Evolutionary conservation across 805 yeast species (phyloP).

Genomic region (Jamesozyma lodderae): DNA sequence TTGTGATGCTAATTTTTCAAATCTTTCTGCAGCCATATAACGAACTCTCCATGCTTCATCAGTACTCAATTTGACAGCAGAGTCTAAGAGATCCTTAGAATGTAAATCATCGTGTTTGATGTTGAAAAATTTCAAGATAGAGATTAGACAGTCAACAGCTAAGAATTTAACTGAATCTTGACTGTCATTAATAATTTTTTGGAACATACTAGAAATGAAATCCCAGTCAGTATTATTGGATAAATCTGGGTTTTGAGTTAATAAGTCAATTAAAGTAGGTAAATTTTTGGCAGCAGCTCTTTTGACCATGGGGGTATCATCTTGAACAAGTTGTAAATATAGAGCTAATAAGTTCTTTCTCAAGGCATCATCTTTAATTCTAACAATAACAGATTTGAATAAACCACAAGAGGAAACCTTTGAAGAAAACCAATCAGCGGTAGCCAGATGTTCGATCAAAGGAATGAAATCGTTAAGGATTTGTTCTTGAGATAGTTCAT

Average conservation of each 20-base stretch:
- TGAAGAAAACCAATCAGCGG: conserved; percentile 90
- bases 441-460: conserved; percentile 65
- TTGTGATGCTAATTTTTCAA: conserved; percentile 59
- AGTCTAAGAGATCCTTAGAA: conserved; percentile 51
- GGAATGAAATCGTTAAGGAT: conserved; percentile 61
- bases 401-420: conserved; percentile 89
- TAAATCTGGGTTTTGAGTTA: conserved; percentile 39
- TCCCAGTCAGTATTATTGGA: conserved; percentile 62
- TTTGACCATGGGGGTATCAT: conserved; percentile 97
- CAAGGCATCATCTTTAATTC: conserved; percentile 42
- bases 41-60: conserved; percentile 98
- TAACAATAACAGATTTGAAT: conserved; percentile 57
- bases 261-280: conserved; percentile 60
- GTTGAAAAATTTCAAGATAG: conserved; percentile 66
- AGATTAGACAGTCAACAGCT: conserved; percentile 77
- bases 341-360: conserved; percentile 57
- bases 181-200: conserved; percentile 64
- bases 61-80: conserved; percentile 60
- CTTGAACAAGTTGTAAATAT: conserved; percentile 64
- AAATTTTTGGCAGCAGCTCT: conserved; percentile 84
- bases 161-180: conserved; percentile 94
- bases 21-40: conserved; percentile 95
- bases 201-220: conserved; percentile 72
- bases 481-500: conserved; percentile 53
- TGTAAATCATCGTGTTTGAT: conserved; percentile 48